Evolutionary conservation across 2,329 filamentous ascomycete genomes (phyloP).

Genomic region (Hypomyces rosellus): DNA sequence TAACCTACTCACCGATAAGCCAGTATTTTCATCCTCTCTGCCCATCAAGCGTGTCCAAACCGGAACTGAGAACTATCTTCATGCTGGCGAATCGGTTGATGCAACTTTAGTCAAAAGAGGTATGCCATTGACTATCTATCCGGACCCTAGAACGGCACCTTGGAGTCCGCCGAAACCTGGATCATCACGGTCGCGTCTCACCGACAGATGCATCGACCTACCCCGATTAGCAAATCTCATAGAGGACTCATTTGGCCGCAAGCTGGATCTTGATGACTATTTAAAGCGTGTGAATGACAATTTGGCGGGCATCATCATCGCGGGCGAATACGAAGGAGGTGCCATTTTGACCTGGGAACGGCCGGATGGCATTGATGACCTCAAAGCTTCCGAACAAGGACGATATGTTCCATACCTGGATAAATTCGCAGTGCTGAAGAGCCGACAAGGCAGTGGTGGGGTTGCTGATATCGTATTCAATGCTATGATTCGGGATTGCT

Average conservation of each 20-base stretch:
- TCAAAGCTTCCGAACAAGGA: slow-evolving; percentile 46
- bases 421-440: slow-evolving; percentile 91
- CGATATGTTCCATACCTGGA: slow-evolving; percentile 88
- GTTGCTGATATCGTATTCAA: slow-evolving; percentile 97
- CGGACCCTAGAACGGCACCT: slow-evolving; percentile 60
- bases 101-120: slow-evolving; percentile 87
- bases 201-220: slow-evolving; percentile 77
- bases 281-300: slow-evolving; percentile 71
- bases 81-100: slow-evolving; percentile 24
- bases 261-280: slow-evolving; percentile 78
- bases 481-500: slow-evolving; percentile 84
- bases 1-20: slow-evolving; percentile 92
- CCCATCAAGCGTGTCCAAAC: slow-evolving; percentile 59
- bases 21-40: slow-evolving; percentile 83
- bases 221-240: slow-evolving; percentile 79
- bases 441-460: slow-evolving; percentile 81
- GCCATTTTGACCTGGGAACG: slow-evolving; percentile 93
- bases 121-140: slow-evolving; percentile 80
- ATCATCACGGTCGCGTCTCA: slow-evolving; percentile 58
- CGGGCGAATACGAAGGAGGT: slow-evolving; percentile 92
- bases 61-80: slow-evolving; percentile 27
- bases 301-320: slow-evolving; percentile 87
- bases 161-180: slow-evolving; percentile 64
- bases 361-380: slow-evolving; percentile 53
- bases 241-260: slow-evolving; percentile 84